A percentile compares a stretch with the other conserved stretches of the same genome.
phyloP scores from a whole-genome alignment of 2,329 filamentous ascomycete species.

The Verticillium nonalfalfae region DNA sequence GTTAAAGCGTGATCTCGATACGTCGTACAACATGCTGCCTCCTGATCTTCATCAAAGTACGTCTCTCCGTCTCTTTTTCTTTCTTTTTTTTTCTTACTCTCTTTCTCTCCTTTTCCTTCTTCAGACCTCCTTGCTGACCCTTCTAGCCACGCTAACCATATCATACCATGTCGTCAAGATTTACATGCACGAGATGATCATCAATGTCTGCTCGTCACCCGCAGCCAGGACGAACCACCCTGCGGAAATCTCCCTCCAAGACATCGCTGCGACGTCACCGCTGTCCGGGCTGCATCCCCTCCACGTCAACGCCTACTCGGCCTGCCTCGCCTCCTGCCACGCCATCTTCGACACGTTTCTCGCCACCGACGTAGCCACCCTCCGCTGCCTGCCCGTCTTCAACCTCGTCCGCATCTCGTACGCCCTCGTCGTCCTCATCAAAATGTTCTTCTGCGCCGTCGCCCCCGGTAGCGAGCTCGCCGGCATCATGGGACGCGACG shows the following conservation, averaged over 20 bases:
- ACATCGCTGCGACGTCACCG: slow-evolving; percentile 16
- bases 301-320: slow-evolving; percentile 60
- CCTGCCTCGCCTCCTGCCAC: slow-evolving; percentile 62
- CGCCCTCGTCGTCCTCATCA: slow-evolving; percentile 65
- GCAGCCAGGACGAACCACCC: slow-evolving; percentile 38
- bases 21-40: slow-evolving; percentile 50
- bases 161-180: slow-evolving; percentile 60
- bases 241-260: not conserved
- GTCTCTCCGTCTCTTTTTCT: slow-evolving; percentile 26
- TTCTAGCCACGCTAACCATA: slow-evolving; percentile 54
- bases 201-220: slow-evolving; percentile 56
- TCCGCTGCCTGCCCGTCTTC: slow-evolving; percentile 63
- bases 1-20: slow-evolving; percentile 58
- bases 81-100: not conserved
- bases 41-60: slow-evolving; percentile 48
- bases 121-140: slow-evolving; percentile 7
- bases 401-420: slow-evolving; percentile 68
- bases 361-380: slow-evolving; percentile 47
- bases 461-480: slow-evolving; percentile 59
- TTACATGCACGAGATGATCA: slow-evolving; percentile 70
- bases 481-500: slow-evolving; percentile 61
- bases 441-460: slow-evolving; percentile 64
- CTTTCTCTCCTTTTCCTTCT: no score
- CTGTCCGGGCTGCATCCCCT: slow-evolving; percentile 36
- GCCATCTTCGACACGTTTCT: slow-evolving; percentile 60